A percentile compares a stretch with the other conserved stretches of the same genome.
These are phyloP conservation scores for Blastomyces percursus DNA, from an alignment of 2,329 filamentous ascomycete genomes.

Conservation along the genomic window DNA sequence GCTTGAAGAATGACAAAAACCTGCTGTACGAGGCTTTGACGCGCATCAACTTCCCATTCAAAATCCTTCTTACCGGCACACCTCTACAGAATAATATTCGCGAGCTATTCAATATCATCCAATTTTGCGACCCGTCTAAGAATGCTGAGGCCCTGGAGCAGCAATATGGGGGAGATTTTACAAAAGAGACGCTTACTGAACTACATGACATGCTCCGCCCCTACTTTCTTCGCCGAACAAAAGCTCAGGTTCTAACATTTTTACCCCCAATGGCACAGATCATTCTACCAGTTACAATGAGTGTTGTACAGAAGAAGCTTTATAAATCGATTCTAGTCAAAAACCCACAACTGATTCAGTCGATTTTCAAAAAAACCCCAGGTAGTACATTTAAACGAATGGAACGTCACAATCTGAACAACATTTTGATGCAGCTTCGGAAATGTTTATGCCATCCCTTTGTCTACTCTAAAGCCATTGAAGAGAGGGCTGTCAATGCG, in stretches of 20 bases:
- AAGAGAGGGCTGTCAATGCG: conserved; percentile 59
- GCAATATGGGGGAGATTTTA: conserved; percentile 59
- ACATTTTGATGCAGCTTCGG: conserved; percentile 87
- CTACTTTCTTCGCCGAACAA: conserved; percentile 66
- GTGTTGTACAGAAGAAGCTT: conserved; percentile 79
- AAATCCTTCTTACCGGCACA: conserved; percentile 75
- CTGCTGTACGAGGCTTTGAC: conserved; percentile 65
- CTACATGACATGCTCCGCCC: conserved; percentile 74
- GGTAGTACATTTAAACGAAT: conserved; percentile 49
- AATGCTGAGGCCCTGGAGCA: conserved; percentile 63
- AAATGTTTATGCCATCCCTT: conserved; percentile 96
- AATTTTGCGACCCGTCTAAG: conserved; percentile 69
- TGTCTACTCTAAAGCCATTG: conserved; percentile 80
- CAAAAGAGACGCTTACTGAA: conserved; percentile 67
- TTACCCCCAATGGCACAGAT: conserved; percentile 89
- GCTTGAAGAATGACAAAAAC: conserved; percentile 85
- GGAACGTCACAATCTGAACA: conserved; percentile 75
- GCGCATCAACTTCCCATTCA: conserved; percentile 67
- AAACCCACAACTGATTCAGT: conserved; percentile 76
- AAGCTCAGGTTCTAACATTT: conserved; percentile 81
- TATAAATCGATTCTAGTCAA: conserved; percentile 90
- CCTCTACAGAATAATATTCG: conserved; percentile 76
- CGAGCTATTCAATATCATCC: conserved; percentile 91
- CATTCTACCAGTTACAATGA: conserved; percentile 94
- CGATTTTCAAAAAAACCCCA: conserved; percentile 61